phyloP scores from a whole-genome alignment of 2,329 filamentous ascomycete genomes.

The Cordyceps farinosa region DNA sequence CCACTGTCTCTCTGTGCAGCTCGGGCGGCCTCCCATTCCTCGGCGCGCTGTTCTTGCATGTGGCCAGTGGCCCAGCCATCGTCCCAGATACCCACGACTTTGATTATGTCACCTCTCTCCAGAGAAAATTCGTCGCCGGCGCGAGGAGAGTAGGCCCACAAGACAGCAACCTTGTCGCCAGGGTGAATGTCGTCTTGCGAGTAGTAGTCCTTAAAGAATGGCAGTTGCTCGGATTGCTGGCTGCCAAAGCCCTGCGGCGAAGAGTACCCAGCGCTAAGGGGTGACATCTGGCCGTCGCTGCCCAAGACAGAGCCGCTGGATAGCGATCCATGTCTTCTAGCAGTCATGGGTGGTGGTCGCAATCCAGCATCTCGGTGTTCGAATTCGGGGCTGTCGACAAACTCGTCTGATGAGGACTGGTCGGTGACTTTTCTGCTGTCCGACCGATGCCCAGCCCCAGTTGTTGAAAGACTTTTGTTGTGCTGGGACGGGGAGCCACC shows the following conservation, averaged over 20 bases:
- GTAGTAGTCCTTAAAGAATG: slow-evolving; percentile 98
- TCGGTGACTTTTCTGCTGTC: slow-evolving; percentile 46
- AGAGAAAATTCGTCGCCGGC: slow-evolving; percentile 90
- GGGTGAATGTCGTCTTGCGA: slow-evolving; percentile 94
- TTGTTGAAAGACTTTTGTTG: slow-evolving; percentile 35
- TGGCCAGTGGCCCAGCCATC: slow-evolving; percentile 98
- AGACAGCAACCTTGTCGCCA: slow-evolving; percentile 80
- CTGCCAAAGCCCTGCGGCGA: slow-evolving; percentile 81
- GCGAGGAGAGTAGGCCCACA: slow-evolving; percentile 96
- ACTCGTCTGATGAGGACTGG: slow-evolving; percentile 69
- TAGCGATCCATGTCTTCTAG: slow-evolving; percentile 79
- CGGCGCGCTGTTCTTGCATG: slow-evolving; percentile 74
- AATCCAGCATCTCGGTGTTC: slow-evolving; percentile 55
- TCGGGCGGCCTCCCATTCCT: slow-evolving; percentile 79
- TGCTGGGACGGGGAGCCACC: slow-evolving; percentile 57
- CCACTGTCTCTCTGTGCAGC: slow-evolving; percentile 87
- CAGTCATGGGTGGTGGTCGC: slow-evolving; percentile 54
- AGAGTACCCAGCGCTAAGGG: slow-evolving; percentile 71
- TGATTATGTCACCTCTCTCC: slow-evolving; percentile 95
- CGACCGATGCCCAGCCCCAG: slow-evolving; percentile 31
- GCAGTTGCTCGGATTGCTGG: slow-evolving; percentile 90
- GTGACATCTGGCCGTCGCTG: slow-evolving; percentile 68
- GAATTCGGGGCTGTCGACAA: slow-evolving; percentile 68
- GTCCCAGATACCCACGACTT: slow-evolving; percentile 97
- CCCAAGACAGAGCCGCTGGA: slow-evolving; percentile 78